Conservation (phyloP, 768 basidiomycete species). For the Hericium erinaceus region DNA sequence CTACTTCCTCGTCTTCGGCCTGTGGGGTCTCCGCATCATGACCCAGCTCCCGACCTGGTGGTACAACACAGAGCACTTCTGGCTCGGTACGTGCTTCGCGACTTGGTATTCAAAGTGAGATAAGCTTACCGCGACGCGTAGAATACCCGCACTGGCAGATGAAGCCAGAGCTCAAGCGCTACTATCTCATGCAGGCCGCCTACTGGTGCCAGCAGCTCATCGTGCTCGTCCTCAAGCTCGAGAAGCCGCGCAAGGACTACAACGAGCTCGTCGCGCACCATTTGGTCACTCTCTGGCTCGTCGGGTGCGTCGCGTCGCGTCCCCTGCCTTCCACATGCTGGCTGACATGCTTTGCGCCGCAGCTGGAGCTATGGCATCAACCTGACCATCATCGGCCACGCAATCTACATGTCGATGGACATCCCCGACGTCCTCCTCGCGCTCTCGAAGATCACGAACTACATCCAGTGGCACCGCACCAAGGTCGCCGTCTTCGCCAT, state of each 20-base stretch:
- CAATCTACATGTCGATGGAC: constrained; percentile 96
- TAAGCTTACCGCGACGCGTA: constrained; percentile 17
- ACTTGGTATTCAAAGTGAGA: background rate
- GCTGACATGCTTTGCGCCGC: constrained; percentile 4
- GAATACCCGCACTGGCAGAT: constrained; percentile 89
- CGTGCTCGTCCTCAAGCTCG: constrained; percentile 73
- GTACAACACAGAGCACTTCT: constrained; percentile 77
- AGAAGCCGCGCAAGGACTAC: constrained; percentile 93
- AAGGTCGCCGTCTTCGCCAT: constrained; percentile 54
- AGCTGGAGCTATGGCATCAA: constrained; percentile 84
- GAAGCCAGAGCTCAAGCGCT: constrained; percentile 75
- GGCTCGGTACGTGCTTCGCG: constrained; percentile 45
- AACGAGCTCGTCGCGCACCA: constrained; percentile 84
- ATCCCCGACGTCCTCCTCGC: constrained; percentile 85
- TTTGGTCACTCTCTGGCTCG: constrained; percentile 88
- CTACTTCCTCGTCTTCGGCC: constrained; percentile 66
- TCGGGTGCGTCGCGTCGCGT: constrained; percentile 50
- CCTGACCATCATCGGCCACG: constrained; percentile 80
- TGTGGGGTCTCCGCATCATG: constrained; percentile 81
- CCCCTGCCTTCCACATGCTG: background rate
- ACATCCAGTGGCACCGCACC: constrained; percentile 57
- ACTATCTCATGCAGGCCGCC: constrained; percentile 87
- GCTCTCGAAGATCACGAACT: constrained; percentile 84
- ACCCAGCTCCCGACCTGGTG: constrained; percentile 71
- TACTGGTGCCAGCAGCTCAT: constrained; percentile 95